Evolutionary conservation across 257 asterid species (phyloP).

Genomic region (Petunia secreta): DNA sequence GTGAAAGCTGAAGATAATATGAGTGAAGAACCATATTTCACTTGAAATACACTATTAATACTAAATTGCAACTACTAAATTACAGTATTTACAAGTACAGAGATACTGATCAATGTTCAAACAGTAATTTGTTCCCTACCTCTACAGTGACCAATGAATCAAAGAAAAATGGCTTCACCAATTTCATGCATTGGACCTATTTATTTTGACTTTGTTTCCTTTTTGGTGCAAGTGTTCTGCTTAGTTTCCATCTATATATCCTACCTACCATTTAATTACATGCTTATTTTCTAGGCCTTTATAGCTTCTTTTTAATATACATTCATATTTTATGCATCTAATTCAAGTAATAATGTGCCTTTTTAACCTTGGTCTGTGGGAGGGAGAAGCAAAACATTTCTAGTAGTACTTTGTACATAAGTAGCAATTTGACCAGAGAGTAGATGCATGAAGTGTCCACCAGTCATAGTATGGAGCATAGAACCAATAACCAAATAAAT

Average conservation of each 20-base stretch:
- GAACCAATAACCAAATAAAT: background rate
- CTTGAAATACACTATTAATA: too few relatives aligned
- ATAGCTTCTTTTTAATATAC: background rate
- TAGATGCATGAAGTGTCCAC: background rate
- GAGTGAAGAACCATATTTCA: too few relatives aligned
- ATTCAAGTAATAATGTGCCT: background rate
- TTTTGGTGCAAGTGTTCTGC: background rate
- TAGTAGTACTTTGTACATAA: background rate
- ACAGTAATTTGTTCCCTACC: too few relatives aligned
- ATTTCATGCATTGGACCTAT: background rate
- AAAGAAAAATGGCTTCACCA: background rate
- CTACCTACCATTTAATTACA: background rate
- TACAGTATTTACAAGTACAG: background rate
- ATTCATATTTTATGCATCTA: background rate
- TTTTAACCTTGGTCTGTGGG: background rate
- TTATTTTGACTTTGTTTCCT: background rate
- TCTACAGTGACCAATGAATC: background rate
- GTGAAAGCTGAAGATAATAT: too few relatives aligned
- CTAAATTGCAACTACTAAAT: background rate
- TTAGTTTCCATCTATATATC: background rate
- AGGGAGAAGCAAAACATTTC: background rate
- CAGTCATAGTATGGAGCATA: background rate
- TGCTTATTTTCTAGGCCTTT: background rate
- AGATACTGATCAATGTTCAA: too few relatives aligned
- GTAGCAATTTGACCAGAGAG: constrained; percentile 13